Evolutionary conservation across 179 eudicot genomes (phyloP).

Genomic region (Camellia oleifera): DNA sequence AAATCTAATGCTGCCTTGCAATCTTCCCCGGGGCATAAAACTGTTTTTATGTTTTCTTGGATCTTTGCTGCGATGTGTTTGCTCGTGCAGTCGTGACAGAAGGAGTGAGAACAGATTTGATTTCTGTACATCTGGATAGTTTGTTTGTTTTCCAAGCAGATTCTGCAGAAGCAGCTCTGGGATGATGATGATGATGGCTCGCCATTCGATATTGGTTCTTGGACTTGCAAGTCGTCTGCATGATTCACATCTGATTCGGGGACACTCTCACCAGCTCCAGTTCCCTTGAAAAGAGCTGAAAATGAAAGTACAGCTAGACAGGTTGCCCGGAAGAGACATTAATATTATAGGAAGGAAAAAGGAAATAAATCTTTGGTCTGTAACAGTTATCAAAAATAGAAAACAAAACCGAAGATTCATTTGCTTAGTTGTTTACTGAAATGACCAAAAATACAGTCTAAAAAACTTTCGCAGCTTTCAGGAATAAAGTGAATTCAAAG

Average conservation of each 20-base stretch:
- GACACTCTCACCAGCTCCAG: neutral
- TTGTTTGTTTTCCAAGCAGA: conserved; percentile 35
- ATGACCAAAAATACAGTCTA: too few relatives aligned
- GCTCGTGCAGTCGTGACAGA: conserved; percentile 36
- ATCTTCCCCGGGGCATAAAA: conserved; percentile 30
- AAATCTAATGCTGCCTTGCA: conserved; percentile 28
- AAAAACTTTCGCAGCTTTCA: too few relatives aligned
- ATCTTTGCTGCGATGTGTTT: conserved; percentile 31
- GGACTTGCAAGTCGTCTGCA: conserved; percentile 22
- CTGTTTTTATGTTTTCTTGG: conserved; percentile 17
- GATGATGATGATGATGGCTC: neutral
- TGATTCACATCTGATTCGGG: neutral
- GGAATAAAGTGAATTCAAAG: too few relatives aligned
- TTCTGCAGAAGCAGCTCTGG: conserved; percentile 22
- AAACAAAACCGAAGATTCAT: too few relatives aligned
- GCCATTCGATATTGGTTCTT: conserved; percentile 9
- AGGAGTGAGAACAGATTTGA: conserved; percentile 31
- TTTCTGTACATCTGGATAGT: conserved; percentile 28
- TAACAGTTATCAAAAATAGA: too few relatives aligned
- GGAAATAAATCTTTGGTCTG: too few relatives aligned
- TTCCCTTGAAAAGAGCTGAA: conserved; percentile 5
- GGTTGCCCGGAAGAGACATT: neutral
- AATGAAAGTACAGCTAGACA: neutral
- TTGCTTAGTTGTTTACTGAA: too few relatives aligned
- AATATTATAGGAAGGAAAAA: too few relatives aligned